Evolutionary conservation across 2,329 filamentous ascomycete genomes (phyloP).

Genomic region (Colletotrichum endophyticum): DNA sequence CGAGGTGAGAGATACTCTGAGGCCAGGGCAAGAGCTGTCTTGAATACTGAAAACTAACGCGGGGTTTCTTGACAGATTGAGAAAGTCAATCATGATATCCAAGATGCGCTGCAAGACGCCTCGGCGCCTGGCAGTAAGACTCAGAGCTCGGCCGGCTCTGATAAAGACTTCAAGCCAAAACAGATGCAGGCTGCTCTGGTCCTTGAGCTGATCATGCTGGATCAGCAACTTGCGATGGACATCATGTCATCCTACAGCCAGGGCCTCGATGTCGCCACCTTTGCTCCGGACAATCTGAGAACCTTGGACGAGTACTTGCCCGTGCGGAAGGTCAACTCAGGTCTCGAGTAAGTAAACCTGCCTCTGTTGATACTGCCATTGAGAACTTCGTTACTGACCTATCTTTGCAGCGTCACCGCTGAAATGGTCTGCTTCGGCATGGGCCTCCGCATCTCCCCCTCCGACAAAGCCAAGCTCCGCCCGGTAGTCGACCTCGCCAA

Average conservation of each 20-base stretch:
- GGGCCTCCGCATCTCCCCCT: neutral
- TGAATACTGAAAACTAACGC: rapidly evolving
- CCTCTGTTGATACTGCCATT: rapidly evolving
- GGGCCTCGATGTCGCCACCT: neutral
- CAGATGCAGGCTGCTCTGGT: neutral
- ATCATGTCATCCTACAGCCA: neutral
- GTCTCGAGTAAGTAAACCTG: neutral
- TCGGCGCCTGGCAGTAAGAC: neutral
- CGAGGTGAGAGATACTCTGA: neutral
- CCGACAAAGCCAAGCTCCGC: neutral
- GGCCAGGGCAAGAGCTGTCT: rapidly evolving
- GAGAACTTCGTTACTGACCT: no score
- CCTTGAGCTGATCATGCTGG: neutral
- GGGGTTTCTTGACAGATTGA: neutral
- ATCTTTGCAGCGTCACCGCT: neutral
- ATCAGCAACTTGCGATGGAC: neutral
- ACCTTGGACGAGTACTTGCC: neutral
- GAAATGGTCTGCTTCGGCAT: neutral
- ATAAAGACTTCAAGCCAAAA: neutral
- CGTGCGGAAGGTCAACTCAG: neutral
- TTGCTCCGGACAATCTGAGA: neutral
- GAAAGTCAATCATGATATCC: neutral
- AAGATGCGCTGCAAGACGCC: neutral
- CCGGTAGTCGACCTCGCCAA: neutral
- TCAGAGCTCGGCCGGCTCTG: neutral